Evolutionary conservation across 192 early-diverging fungal genomes (phyloP), one percentile per base, ranked within the genome.

Genomic region (Pilaira anomala): DNA sequence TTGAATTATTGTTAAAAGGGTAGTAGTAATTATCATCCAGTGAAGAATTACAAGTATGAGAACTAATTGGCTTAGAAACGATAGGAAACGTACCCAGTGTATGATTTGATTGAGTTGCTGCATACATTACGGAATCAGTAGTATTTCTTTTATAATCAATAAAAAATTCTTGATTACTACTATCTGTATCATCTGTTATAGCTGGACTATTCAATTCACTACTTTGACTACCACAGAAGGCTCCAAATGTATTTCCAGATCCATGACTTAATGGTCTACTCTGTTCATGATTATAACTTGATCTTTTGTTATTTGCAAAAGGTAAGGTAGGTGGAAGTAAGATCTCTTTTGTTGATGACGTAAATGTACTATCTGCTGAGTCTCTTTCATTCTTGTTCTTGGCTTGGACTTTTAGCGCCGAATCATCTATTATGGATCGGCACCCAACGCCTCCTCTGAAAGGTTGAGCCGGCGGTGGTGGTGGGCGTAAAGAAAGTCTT

Each of bases 391-490:
- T 54, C 13, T 24, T 29, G 4, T 29, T 53, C 9, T 8, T 26
- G 1, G 26, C n/a, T n/a, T 30, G n/a, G 26, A 33, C 28, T 55
- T 24, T n/a, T 33, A 19, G 12, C 30, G 53, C 28, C 53, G 30
- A n/a, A n/a, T n/a, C 28, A 30, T 55, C 28, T 33, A 19, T 36
- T 55, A n/a, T 55, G 53, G 53, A 55, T 55, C 53, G 53, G 53
- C 53, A 18, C 53, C 53, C 53, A 30, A 18, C 29, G 18, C 12
- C 12, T 36, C 30, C 9, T 1, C n/a, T n/a, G n/a, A n/a, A n/a
- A n/a, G n/a, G n/a, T n/a, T n/a, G 16, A 25, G 24, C 24, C 50
- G n/a, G n/a, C n/a, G 16, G 5, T 55, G 53, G 53, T n/a, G 28
- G 28, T 30, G 53, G 53, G 0, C 53, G 26, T 18, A 55, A 36